Conservation (phyloP, 257 asterid species). For the Coffea canephora region DNA sequence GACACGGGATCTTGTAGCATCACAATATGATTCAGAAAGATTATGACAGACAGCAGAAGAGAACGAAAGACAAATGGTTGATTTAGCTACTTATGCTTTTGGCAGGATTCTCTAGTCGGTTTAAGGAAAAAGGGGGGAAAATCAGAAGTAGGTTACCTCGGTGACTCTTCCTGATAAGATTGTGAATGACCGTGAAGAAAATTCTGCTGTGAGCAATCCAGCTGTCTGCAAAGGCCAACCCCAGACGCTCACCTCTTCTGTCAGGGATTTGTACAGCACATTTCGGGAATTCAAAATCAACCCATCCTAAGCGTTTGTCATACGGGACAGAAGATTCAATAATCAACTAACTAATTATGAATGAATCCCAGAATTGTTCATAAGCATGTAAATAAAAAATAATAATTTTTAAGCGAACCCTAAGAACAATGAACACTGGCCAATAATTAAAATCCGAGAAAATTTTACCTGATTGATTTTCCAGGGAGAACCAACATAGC, state of each 20-base stretch:
- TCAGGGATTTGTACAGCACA: slow-evolving; percentile 47
- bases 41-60: too few species aligned
- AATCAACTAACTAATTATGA: neutral
- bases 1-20: too few species aligned
- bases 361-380: neutral
- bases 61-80: neutral
- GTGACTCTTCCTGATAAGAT: slow-evolving; percentile 68
- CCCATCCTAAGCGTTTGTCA: slow-evolving; percentile 48
- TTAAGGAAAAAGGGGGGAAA: neutral
- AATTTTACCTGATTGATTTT: slow-evolving; percentile 52
- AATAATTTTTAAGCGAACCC: too few species aligned
- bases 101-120: neutral
- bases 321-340: neutral
- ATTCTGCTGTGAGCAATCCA: slow-evolving; percentile 72
- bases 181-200: slow-evolving; percentile 50
- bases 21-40: too few species aligned
- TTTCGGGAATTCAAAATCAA: slow-evolving; percentile 56
- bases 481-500: slow-evolving; percentile 56
- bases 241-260: slow-evolving; percentile 82
- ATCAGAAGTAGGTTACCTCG: slow-evolving; percentile 44
- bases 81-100: neutral
- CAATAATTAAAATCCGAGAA: neutral
- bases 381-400: neutral
- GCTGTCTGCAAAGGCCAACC: slow-evolving; percentile 92
- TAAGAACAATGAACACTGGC: neutral